Base-by-base conservation (phyloP, 176 grass and related monocot genomes). In the Hyparrhenia diplandra region DNA sequence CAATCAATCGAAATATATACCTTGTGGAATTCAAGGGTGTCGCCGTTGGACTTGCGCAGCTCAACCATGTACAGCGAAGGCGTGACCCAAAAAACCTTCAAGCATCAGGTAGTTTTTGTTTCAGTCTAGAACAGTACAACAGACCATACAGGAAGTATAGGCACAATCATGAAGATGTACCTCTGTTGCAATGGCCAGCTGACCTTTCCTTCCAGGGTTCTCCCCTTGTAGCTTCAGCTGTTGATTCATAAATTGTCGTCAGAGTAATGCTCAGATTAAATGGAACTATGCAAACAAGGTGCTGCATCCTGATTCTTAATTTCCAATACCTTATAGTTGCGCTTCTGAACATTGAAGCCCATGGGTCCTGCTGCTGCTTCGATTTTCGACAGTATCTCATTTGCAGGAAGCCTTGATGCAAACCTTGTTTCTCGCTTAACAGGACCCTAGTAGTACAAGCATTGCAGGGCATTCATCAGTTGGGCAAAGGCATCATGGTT, bases 151-250 rank as follows among this genome's bases (percentile, higher is more conserved):
- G 71, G 4, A 74, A 75, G 3, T 41, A 4, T 20, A 45, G 60
- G 31, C 18, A 65, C 3, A 77, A 25, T 76, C 11, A 60, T 45
- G 45, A 39, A 70, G 13, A n/a, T 17, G 4, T 86, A 95, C 96
- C 93, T 99, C 93, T 25, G 97, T 96, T 67, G 93, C 83, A 72
- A 99, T 90, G 43, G 97, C 92, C n/a, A 99, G 80, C 64, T 96
- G 97, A 63, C 97, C 97, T 84, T 99, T 99, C 82, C 97, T 95
- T 77, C 97, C 97, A 65, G 86, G 87, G 73, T 88, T 95, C 88
- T 91, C 97, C 17, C 97, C 89, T 93, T 99, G 85, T 67, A 99
- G 78, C 86, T 99, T 99, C 54, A 99, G 46, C 97, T 99, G 83
- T 88, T 99, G 67, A 83, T 66, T 89, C 39, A 40, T 13, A 63